Conservation (phyloP, 352 stramenopile genomes). For the Pythium aphanidermatum region DNA sequence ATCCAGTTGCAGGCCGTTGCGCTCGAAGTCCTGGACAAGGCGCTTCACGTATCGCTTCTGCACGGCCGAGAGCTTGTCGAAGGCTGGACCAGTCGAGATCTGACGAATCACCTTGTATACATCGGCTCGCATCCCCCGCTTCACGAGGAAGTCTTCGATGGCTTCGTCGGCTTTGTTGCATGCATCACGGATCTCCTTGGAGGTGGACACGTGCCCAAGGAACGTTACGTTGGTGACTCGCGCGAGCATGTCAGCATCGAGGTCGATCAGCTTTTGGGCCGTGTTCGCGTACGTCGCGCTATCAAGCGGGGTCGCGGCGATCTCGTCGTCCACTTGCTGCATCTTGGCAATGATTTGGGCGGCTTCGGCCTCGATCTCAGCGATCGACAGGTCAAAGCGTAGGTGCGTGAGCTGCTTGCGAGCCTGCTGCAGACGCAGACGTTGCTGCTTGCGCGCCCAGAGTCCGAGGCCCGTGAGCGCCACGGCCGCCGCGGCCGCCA, state of each 20-base stretch:
- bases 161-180: conserved; percentile 74
- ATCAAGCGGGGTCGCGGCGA: conserved; percentile 36
- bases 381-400: conserved; percentile 66
- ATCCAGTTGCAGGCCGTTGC: conserved; percentile 75
- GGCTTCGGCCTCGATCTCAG: conserved; percentile 69
- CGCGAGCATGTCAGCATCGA: conserved; percentile 82
- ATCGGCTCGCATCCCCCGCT: conserved; percentile 74
- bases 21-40: conserved; percentile 77
- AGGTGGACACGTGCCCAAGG: conserved; percentile 64
- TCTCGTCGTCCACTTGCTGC: conserved; percentile 63
- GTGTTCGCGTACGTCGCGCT: conserved; percentile 57
- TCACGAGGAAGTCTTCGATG: conserved; percentile 73
- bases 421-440: conserved; percentile 26
- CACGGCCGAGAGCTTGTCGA: conserved; percentile 42
- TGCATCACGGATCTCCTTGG: conserved; percentile 67
- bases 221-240: conserved; percentile 84
- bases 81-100: conserved; percentile 40
- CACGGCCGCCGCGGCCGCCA: conserved; percentile 38
- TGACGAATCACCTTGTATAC: conserved; percentile 74
- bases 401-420: conserved; percentile 57
- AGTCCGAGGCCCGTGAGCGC: conserved; percentile 43
- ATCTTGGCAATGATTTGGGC: conserved; percentile 59
- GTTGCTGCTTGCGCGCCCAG: conserved; percentile 44
- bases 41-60: conserved; percentile 77
- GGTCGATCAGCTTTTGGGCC: conserved; percentile 72